Evolutionary conservation across 169 alveolate genomes (phyloP), one percentile per base, ranked within the genome.

Genomic region (Eimeria acervulina): DNA sequence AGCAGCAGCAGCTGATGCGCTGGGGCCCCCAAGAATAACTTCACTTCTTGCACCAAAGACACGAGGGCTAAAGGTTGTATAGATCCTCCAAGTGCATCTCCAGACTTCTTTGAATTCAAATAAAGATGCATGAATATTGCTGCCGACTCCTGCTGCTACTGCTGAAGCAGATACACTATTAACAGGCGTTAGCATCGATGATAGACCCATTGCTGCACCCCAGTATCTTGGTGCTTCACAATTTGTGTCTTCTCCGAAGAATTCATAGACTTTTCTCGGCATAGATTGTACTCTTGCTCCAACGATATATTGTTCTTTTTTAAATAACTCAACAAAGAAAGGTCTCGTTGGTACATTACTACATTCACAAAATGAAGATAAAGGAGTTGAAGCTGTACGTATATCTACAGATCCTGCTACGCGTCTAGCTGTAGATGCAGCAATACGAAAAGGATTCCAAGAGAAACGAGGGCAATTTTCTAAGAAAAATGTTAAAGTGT

Each of bases 61-160:
- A 17, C 89, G 89, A 19, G 89, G 89, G n/a, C 38, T 26, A 44
- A 17, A 78, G 13, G 63, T 38, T 0, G 52, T 17, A 28, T 26
- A 17, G 5, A 40, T 7, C 63, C 66, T 78, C 89, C 89, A 78
- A 2, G 66, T 78, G n/a, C 89, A 78, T n/a, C 66, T 40, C 38
- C 2, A 15, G 5, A 40, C 38, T n/a, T 78, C 89, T n/a, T 44
- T 78, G 19, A 78, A 78, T 23, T 78, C 63, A 15, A 72, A 40
- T 31, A 74, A 23, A 31, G 84, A 5, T 4, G 52, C 21, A 74
- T 74, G 23, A 12, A 7, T 40, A 15, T 13, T 17, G 52, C 84
- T 38, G 47, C 59, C 1, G 36, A 17, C 66, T 63, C 74, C 74
- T 63, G 38, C 74, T 63, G 74, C 36, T 63, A 36, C 74, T 63